Conservation (phyloP, 352 stramenopile species). For the Phytopythium kandeliae region DNA sequence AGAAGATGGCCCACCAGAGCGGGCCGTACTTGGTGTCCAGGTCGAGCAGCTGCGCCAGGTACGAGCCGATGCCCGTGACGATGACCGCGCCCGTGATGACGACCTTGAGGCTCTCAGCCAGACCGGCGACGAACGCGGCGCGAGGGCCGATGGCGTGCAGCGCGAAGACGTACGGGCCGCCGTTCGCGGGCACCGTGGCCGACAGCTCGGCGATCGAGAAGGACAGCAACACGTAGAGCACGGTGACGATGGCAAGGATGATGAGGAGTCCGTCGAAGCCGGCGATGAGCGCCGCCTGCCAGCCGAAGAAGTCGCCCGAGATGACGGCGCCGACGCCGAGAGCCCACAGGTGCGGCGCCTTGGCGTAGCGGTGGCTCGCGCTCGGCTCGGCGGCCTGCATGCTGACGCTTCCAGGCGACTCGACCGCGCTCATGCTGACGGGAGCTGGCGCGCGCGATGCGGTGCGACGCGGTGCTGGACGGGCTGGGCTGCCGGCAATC, state of each 20-base stretch:
- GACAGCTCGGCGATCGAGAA: slow-evolving; percentile 73
- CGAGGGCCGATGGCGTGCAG: slow-evolving; percentile 47
- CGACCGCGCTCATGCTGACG: neutral
- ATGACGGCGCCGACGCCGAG: slow-evolving; percentile 52
- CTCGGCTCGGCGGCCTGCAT: slow-evolving; percentile 1
- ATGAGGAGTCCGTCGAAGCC: slow-evolving; percentile 57
- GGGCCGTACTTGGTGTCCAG: slow-evolving; percentile 30
- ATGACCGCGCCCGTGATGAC: slow-evolving; percentile 56
- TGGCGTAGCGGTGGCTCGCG: slow-evolving; percentile 32
- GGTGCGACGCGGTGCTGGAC: neutral
- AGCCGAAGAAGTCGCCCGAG: slow-evolving; percentile 61
- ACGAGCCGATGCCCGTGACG: slow-evolving; percentile 59
- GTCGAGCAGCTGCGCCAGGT: slow-evolving; percentile 50
- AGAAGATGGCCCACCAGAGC: slow-evolving; percentile 59
- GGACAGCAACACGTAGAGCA: slow-evolving; percentile 56
- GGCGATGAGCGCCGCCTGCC: slow-evolving; percentile 44
- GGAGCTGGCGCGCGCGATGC: too few species aligned
- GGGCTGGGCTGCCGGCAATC: neutral
- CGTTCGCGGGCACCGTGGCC: slow-evolving; percentile 41
- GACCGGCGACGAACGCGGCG: slow-evolving; percentile 54
- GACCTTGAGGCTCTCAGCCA: slow-evolving; percentile 68
- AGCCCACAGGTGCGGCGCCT: slow-evolving; percentile 49
- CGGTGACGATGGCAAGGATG: slow-evolving; percentile 46
- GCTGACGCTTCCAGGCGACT: neutral
- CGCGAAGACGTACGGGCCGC: slow-evolving; percentile 60